phyloP scores from a whole-genome alignment of 1,139 yeast genomes.

The Kurtzmaniella quercitrusa region DNA sequence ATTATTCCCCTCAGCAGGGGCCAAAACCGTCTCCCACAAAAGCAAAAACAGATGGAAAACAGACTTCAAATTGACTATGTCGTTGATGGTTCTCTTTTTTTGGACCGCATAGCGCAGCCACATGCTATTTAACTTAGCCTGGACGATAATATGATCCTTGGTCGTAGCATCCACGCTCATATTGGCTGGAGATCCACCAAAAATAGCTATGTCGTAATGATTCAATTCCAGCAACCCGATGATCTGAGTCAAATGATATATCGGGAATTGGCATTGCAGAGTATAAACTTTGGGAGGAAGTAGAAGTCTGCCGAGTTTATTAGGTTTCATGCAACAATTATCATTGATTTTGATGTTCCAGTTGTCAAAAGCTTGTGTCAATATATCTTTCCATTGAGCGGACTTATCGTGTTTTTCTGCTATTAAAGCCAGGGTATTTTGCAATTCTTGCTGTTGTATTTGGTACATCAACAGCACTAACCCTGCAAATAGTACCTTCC shows the following conservation, averaged over 20 bases:
- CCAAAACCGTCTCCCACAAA: constrained; percentile 58
- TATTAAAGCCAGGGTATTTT: constrained; percentile 26
- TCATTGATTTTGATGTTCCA: constrained; percentile 40
- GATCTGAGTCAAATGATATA: constrained; percentile 71
- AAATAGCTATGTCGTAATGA: constrained; percentile 73
- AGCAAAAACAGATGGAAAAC: constrained; percentile 63
- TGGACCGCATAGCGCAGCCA: constrained; percentile 32
- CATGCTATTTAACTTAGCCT: constrained; percentile 43
- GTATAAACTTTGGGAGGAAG: neutral
- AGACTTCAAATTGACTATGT: constrained; percentile 32
- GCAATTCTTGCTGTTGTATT: constrained; percentile 70
- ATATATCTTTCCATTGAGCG: constrained; percentile 53
- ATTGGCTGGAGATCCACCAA: constrained; percentile 78
- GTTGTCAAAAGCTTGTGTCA: constrained; percentile 58
- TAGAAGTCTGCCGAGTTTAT: neutral
- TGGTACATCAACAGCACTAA: constrained; percentile 64
- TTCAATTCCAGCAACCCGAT: constrained; percentile 58
- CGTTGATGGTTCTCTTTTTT: constrained; percentile 24
- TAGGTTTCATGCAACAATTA: constrained; percentile 11
- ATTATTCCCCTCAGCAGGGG: constrained; percentile 31
- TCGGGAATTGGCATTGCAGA: constrained; percentile 32
- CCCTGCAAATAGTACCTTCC: constrained; percentile 66
- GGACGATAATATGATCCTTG: constrained; percentile 51
- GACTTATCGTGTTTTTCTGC: constrained; percentile 1
- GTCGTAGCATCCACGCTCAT: constrained; percentile 69